Evolutionary conservation across 805 yeast genomes (phyloP).

Genomic region (Saccharomycodes ludwigii): DNA sequence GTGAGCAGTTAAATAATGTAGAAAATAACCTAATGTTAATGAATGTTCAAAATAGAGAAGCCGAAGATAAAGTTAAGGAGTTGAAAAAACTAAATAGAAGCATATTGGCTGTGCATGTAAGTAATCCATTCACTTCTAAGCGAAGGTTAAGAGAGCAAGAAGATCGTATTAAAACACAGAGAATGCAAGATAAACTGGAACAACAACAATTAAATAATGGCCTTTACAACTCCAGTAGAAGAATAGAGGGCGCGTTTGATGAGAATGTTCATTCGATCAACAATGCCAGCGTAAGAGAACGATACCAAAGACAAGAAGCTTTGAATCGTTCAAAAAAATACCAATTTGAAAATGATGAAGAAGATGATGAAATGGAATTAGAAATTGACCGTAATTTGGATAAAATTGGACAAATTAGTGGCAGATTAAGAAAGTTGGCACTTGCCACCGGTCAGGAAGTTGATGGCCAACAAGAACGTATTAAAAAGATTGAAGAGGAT

Average conservation of each 20-base stretch:
- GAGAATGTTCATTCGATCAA: constrained; percentile 26
- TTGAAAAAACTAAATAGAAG: constrained; percentile 69
- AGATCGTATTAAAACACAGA: constrained; percentile 47
- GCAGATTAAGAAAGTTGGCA: constrained; percentile 63
- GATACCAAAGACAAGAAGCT: constrained; percentile 26
- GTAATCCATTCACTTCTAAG: constrained; percentile 82
- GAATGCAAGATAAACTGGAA: constrained; percentile 47
- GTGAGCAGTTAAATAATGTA: constrained; percentile 69
- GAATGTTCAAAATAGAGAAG: constrained; percentile 68
- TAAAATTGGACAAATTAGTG: constrained; percentile 57
- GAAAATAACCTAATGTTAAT: constrained; percentile 70
- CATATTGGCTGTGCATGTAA: constrained; percentile 65
- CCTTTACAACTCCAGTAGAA: constrained; percentile 52
- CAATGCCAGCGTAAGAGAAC: constrained; percentile 21
- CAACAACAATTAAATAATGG: constrained; percentile 49
- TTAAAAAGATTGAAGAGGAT: constrained; percentile 67
- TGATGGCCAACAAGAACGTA: constrained; percentile 60
- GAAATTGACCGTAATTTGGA: constrained; percentile 78
- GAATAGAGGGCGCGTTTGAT: constrained; percentile 51
- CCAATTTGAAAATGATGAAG: constrained; percentile 81
- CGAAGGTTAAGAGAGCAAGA: constrained; percentile 66
- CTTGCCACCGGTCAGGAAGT: constrained; percentile 64
- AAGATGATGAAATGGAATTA: constrained; percentile 85
- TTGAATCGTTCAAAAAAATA: constrained; percentile 48
- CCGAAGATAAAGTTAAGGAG: constrained; percentile 72